phyloP scores from a whole-genome alignment of 2,329 filamentous ascomycete genomes.

The Diplodia mutila region DNA sequence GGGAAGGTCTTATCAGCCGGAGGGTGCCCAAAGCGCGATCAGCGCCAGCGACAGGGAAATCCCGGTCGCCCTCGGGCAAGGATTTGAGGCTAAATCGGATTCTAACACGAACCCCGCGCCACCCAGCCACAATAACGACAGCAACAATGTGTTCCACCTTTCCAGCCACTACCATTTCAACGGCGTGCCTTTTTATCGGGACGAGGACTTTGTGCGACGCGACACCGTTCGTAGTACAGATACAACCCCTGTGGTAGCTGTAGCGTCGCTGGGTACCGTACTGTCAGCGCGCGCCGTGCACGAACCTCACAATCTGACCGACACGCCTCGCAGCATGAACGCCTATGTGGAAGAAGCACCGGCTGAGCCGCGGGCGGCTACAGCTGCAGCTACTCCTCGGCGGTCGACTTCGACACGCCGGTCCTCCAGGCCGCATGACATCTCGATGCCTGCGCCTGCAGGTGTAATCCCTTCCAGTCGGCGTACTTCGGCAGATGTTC shows the following conservation, averaged over 20 bases:
- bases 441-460: conserved; percentile 16
- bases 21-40: conserved; percentile 13
- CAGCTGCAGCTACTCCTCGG: conserved; percentile 1
- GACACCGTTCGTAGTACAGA: conserved; percentile 30
- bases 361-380: conserved; percentile 12
- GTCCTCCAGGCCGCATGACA: conserved; percentile 18
- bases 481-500: background rate
- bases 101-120: conserved; percentile 15
- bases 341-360: conserved; percentile 15
- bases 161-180: conserved; percentile 26
- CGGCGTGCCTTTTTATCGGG: conserved; percentile 24
- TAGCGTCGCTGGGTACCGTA: conserved; percentile 39
- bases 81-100: conserved; percentile 17
- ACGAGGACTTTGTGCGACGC: conserved; percentile 8
- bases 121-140: conserved; percentile 20
- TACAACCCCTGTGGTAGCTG: conserved; percentile 38
- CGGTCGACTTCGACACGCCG: conserved; percentile 13
- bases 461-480: conserved; percentile 6
- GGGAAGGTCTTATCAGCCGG: conserved; percentile 5
- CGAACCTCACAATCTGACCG: conserved; percentile 11
- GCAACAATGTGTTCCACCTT: conserved; percentile 24
- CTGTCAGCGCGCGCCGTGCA: conserved; percentile 35
- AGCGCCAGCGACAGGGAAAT: conserved; percentile 22
- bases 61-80: conserved; percentile 18
- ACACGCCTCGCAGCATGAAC: conserved; percentile 26